phyloP scores from a whole-genome alignment of 768 basidiomycete species.

The Auricularia sp. region DNA sequence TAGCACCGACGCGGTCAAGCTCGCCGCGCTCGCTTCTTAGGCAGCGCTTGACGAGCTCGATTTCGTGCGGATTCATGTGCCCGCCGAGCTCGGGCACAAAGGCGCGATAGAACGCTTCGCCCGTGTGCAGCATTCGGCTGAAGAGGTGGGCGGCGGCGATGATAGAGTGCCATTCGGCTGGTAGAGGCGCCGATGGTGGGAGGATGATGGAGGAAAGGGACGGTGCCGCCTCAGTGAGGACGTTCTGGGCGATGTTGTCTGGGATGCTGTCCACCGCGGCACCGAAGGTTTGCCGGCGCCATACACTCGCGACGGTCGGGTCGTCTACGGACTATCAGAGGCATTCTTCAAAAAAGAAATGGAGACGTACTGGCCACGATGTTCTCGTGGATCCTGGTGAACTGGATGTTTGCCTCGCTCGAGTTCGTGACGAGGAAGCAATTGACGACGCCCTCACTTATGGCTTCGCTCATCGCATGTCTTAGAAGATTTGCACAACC shows the following conservation, averaged over 20 bases:
- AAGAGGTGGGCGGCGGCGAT: slow-evolving; percentile 69
- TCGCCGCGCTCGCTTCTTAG: slow-evolving; percentile 66
- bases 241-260: slow-evolving; percentile 54
- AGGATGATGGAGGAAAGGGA: slow-evolving; percentile 46
- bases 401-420: slow-evolving; percentile 70
- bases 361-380: slow-evolving; percentile 63
- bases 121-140: slow-evolving; percentile 75
- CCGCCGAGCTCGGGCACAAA: slow-evolving; percentile 79
- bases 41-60: slow-evolving; percentile 80
- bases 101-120: slow-evolving; percentile 75
- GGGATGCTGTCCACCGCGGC: slow-evolving; percentile 75
- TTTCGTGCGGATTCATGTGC: slow-evolving; percentile 62
- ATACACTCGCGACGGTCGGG: slow-evolving; percentile 80
- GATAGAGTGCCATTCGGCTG: slow-evolving; percentile 40
- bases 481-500: slow-evolving; percentile 72
- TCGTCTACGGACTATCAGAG: slow-evolving; percentile 41
- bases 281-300: slow-evolving; percentile 84
- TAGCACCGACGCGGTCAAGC: slow-evolving; percentile 66
- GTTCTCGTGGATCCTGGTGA: slow-evolving; percentile 82
- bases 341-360: neutral
- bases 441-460: slow-evolving; percentile 70
- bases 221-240: slow-evolving; percentile 66
- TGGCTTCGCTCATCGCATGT: slow-evolving; percentile 66
- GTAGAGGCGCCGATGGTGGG: slow-evolving; percentile 20
- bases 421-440: slow-evolving; percentile 82